A percentile compares a stretch with the other conserved stretches of the same genome.
Conservation (phyloP, 2,329 filamentous ascomycete genomes). For the Clonostachys chloroleuca region DNA sequence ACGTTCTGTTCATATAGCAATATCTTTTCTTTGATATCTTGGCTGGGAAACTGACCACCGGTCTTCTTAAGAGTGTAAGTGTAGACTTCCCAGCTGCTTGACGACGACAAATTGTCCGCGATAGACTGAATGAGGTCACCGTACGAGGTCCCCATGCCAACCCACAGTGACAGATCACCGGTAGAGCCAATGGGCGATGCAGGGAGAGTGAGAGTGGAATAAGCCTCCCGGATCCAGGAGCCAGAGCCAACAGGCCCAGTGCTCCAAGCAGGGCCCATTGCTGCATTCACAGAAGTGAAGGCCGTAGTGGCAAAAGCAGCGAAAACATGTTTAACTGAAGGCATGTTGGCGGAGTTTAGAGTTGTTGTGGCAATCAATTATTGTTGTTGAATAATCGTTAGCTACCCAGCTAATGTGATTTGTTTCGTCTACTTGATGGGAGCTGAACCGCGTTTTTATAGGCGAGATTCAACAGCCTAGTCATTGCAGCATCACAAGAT, state of each 20-base stretch:
- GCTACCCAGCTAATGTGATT: too few relatives aligned
- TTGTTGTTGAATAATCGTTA: too few relatives aligned
- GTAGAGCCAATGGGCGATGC: slow-evolving; percentile 24
- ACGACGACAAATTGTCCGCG: slow-evolving; percentile 21
- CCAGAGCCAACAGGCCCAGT: slow-evolving; percentile 32
- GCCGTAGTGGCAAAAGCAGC: too few relatives aligned
- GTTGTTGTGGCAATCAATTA: too few relatives aligned
- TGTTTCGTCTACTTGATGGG: too few relatives aligned
- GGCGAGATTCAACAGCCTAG: too few relatives aligned
- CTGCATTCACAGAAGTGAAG: slow-evolving; percentile 2
- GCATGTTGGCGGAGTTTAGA: too few relatives aligned
- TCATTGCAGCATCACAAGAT: too few relatives aligned
- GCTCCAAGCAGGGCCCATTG: slow-evolving; percentile 32
- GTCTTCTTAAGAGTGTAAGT: slow-evolving; percentile 34
- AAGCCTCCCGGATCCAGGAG: slow-evolving; percentile 36
- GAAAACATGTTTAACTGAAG: too few relatives aligned
- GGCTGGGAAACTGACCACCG: slow-evolving; percentile 5
- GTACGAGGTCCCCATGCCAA: slow-evolving; percentile 40
- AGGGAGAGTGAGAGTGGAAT: slow-evolving; percentile 36
- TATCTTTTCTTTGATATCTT: too few relatives aligned
- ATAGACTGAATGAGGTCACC: slow-evolving; percentile 42
- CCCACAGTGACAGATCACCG: slow-evolving; percentile 37
- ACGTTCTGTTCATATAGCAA: too few relatives aligned
- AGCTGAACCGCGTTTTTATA: too few relatives aligned
- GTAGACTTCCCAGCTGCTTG: slow-evolving; percentile 28